Conservation (phyloP, 495 filamentous ascomycete genomes). For the Tuber brumale region DNA sequence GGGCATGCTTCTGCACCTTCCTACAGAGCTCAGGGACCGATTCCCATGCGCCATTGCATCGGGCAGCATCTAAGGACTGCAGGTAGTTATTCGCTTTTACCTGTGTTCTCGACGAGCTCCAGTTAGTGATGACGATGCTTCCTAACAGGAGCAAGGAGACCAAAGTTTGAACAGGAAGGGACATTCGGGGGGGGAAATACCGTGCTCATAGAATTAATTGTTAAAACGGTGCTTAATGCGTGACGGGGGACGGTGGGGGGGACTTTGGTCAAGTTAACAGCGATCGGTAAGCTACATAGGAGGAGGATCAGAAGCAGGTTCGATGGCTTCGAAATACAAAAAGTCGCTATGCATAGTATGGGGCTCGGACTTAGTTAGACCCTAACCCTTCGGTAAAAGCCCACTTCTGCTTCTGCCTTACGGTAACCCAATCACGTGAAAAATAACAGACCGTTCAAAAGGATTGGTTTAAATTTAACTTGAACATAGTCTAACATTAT, state of each 20-base stretch:
- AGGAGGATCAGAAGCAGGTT: neutral
- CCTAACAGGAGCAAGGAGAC: constrained; percentile 7
- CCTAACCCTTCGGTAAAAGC: constrained; percentile 1
- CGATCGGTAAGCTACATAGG: neutral
- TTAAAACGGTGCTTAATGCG: neutral
- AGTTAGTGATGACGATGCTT: neutral
- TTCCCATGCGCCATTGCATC: constrained; percentile 81
- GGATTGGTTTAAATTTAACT: neutral
- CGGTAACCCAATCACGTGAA: neutral
- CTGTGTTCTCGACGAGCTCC: constrained; percentile 32
- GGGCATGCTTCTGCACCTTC: constrained; percentile 90
- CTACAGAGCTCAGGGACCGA: constrained; percentile 78
- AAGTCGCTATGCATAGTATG: neutral
- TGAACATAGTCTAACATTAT: neutral
- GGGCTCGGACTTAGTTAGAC: neutral
- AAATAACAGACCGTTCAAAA: neutral
- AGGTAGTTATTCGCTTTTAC: constrained; percentile 77
- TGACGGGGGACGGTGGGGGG: neutral
- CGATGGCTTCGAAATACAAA: neutral
- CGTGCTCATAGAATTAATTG: constrained; percentile 37
- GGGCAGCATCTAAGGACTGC: constrained; percentile 71
- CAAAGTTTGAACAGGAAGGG: neutral
- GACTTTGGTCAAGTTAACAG: neutral
- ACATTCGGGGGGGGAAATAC: constrained; percentile 15
- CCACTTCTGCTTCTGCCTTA: neutral